A percentile compares a stretch with the other conserved stretches of the same genome.
Evolutionary conservation across 257 asterid genomes (phyloP).

Genomic region (Gardenia jasminoides): DNA sequence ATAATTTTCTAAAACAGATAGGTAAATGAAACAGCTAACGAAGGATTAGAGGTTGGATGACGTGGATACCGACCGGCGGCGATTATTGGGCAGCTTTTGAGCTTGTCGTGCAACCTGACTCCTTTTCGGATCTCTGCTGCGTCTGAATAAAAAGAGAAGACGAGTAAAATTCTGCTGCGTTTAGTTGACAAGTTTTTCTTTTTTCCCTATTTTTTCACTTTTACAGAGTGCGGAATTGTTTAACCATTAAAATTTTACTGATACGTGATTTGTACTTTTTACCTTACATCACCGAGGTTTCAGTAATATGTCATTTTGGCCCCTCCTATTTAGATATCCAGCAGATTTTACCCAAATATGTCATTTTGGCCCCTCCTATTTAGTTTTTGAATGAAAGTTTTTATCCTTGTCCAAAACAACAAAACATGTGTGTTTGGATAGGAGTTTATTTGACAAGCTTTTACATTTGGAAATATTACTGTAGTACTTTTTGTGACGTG

Average conservation of each 20-base stretch:
- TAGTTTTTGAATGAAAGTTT: not conserved
- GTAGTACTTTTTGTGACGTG: too few relatives aligned
- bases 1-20: not conserved
- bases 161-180: slow-evolving; percentile 1
- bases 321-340: not conserved
- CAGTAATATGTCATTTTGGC: not conserved
- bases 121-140: slow-evolving; percentile 8
- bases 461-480: too few relatives aligned
- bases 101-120: not conserved
- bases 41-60: not conserved
- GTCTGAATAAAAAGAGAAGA: not conserved
- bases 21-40: not conserved
- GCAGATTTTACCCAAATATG: not conserved
- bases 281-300: not conserved
- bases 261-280: not conserved
- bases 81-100: not conserved
- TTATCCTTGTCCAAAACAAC: too few relatives aligned
- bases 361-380: not conserved
- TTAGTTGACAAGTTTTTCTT: not conserved
- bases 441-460: too few relatives aligned
- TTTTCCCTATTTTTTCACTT: too few relatives aligned
- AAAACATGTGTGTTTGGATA: too few relatives aligned
- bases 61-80: not conserved
- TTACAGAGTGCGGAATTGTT: not conserved
- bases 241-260: too few relatives aligned